Evolutionary conservation across 2,329 filamentous ascomycete genomes (phyloP), one percentile per base, ranked within the genome.

Genomic region (Penicillium fuscoglaucum): DNA sequence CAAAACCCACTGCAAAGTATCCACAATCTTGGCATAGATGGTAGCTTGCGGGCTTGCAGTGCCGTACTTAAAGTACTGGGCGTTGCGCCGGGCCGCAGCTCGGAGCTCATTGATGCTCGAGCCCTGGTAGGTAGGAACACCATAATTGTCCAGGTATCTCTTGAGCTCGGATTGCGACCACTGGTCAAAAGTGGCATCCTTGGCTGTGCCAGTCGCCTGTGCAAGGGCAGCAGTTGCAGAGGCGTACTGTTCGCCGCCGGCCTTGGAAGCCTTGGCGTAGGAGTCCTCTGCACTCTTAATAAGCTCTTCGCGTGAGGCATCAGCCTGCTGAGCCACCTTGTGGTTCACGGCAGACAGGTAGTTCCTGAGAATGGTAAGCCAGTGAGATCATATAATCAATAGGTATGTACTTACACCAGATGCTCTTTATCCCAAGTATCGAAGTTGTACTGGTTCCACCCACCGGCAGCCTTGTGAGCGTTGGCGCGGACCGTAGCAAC

Each of bases 131-230:
- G 84, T 78, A 54, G 83, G 81, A 41, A 93, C 79, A 39, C 90
- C 90, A 63, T 91, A 93, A 61, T 86, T 89, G 71, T 93, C 90
- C 7, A 93, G 83, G 69, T 93, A 93, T 1, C 84, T 79, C 80
- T 93, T 93, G 61, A 95, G 79, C 28, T 93, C 89, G 41, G 80
- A 83, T 50, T 82, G 79, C 26, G 81, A 89, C 90, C 90, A 93
- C 0, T 84, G 84, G 52, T 91, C 86, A 63, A 93, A 93, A 1
- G 84, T 80, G 26, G 76, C 80, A 48, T 85, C 79, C 78, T 90
- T 91, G 48, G 82, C 88, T 10, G 83, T 71, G 57, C 83, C 83
- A 5, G 90, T 90, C 29, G 86, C 85, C 59, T 85, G 78, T 10
- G 87, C 78, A 3, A 93, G 79, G 67, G 90, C 90, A 55, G 84